A percentile compares a stretch with the other conserved stretches of the same genome.
phyloP scores from a whole-genome alignment of 2,329 filamentous ascomycete genomes.

The Apiospora sp. region DNA sequence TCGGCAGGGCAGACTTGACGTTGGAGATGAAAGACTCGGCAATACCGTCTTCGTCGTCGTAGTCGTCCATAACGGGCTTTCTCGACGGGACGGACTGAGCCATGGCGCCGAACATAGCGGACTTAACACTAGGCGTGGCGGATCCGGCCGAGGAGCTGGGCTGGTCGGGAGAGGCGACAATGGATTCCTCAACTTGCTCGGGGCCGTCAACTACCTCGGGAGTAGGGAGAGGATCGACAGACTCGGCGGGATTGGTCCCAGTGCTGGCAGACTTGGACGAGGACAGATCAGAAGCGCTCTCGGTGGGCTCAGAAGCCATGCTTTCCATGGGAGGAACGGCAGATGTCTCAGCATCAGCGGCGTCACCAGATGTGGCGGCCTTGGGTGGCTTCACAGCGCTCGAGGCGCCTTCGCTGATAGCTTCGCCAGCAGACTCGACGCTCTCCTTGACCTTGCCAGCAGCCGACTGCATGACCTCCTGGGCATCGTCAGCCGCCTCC shows the following conservation, averaged over 20 bases:
- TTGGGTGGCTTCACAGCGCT: constrained; percentile 31
- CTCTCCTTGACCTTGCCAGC: constrained; percentile 22
- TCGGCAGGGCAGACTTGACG: constrained; percentile 44
- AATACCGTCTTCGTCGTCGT: constrained; percentile 49
- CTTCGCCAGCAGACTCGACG: constrained; percentile 30
- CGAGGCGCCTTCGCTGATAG: constrained; percentile 43
- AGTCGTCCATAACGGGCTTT: constrained; percentile 50
- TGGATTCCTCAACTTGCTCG: constrained; percentile 45
- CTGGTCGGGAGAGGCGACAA: constrained; percentile 41
- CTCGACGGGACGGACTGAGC: constrained; percentile 58
- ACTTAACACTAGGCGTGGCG: constrained; percentile 48
- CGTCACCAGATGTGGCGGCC: constrained; percentile 32
- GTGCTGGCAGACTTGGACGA: constrained; percentile 26
- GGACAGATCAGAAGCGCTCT: constrained; percentile 28
- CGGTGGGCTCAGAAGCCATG: constrained; percentile 34
- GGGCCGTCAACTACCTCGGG: constrained; percentile 35
- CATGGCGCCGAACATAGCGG: constrained; percentile 58
- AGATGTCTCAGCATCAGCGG: constrained; percentile 35
- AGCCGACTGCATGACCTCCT: constrained; percentile 28
- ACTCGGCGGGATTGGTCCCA: constrained; percentile 39
- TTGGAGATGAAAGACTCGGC: constrained; percentile 48
- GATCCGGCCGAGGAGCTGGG: constrained; percentile 33
- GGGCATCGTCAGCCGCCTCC: constrained; percentile 38
- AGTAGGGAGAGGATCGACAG: constrained; percentile 33
- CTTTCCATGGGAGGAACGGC: constrained; percentile 35